These are phyloP conservation scores for Ogataea pini DNA, from an alignment of 805 yeast species.

Conservation along the genomic window DNA sequence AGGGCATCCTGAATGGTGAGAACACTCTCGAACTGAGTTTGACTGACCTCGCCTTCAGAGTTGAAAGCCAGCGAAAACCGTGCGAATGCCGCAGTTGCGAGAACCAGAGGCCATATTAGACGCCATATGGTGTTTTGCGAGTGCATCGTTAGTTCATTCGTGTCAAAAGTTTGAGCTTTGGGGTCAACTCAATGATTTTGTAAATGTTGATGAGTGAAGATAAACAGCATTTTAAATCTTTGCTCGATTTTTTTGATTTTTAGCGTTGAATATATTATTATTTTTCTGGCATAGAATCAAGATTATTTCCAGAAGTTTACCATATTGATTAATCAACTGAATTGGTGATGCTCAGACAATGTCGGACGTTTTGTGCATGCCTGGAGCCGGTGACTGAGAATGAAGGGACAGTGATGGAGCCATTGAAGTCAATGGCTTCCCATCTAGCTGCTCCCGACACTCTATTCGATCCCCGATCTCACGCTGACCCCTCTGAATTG, in stretches of 20 bases:
- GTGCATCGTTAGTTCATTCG: neutral
- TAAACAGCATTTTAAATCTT: no score
- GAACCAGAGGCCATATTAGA: neutral
- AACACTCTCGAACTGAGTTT: neutral
- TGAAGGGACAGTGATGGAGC: neutral
- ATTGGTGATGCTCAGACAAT: neutral
- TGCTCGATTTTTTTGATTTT: no score
- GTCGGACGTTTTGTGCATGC: neutral
- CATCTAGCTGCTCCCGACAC: conserved; percentile 4
- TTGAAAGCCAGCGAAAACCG: neutral
- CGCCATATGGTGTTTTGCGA: neutral
- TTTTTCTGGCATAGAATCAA: no score
- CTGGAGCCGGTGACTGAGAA: neutral
- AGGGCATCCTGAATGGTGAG: conserved; percentile 8
- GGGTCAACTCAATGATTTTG: no score
- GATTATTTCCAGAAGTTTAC: no score
- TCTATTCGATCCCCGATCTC: conserved; percentile 21
- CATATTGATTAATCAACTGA: no score
- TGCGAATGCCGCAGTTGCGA: neutral
- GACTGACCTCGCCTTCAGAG: neutral
- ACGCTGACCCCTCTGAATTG: conserved; percentile 19
- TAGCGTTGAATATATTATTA: neutral
- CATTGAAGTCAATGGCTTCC: neutral
- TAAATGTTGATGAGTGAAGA: no score
- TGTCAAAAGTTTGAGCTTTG: no score